Conservation (phyloP, 768 basidiomycete genomes). For the Daedaleopsis sinensis region DNA sequence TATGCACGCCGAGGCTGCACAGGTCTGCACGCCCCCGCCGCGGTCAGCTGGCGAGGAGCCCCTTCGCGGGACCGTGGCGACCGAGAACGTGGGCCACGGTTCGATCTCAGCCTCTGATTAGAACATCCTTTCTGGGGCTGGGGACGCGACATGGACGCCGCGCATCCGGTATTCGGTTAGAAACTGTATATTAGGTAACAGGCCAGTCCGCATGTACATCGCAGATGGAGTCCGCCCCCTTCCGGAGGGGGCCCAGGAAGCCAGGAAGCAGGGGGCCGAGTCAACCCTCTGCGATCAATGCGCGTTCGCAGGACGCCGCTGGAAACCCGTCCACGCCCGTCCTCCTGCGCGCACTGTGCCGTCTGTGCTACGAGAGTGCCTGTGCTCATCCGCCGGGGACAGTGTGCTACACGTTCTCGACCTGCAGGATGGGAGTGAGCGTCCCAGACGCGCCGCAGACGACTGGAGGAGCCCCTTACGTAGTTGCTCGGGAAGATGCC, state of each 20-base stretch:
- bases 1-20: not conserved
- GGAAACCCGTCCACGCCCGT: slow-evolving; percentile 2
- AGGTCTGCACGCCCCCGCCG: not conserved
- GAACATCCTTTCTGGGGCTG: not conserved
- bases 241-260: not conserved
- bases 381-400: not conserved
- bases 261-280: not conserved
- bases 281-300: slow-evolving; percentile 8
- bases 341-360: slow-evolving; percentile 5
- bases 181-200: slow-evolving; percentile 21
- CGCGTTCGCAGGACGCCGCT: slow-evolving; percentile 11
- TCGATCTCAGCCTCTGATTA: not conserved
- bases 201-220: not conserved
- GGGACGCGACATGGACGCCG: not conserved
- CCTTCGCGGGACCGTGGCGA: not conserved
- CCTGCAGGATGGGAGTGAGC: slow-evolving; percentile 38
- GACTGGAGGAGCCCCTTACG: slow-evolving; percentile 48
- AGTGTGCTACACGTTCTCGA: slow-evolving; percentile 41
- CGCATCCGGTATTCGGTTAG: slow-evolving; percentile 2
- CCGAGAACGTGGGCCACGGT: not conserved
- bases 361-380: not conserved
- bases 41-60: not conserved
- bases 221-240: slow-evolving; percentile 4
- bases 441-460: slow-evolving; percentile 5
- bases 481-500: slow-evolving; percentile 91